A percentile compares a stretch with the other conserved stretches of the same genome.
These are phyloP conservation scores for Quercus phellos DNA, from an alignment of 331 rosid genomes.

Conservation along the genomic window DNA sequence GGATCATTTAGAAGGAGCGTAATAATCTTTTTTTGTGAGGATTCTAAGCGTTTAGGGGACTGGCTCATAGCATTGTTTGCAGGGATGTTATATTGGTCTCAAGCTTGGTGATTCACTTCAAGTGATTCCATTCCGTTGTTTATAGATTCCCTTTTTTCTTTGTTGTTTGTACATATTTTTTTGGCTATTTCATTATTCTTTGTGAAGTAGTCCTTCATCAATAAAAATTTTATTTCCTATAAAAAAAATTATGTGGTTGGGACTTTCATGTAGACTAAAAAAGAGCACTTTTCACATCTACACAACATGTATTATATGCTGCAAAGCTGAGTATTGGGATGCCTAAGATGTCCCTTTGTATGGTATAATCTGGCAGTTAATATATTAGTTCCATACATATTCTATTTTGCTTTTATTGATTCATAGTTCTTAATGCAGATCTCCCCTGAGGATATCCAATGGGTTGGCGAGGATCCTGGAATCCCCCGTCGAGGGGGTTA, in stretches of 20 bases:
- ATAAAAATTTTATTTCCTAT: too few relatives aligned
- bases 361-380: not conserved
- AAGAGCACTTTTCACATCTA: not conserved
- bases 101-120: too few relatives aligned
- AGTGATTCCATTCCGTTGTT: too few relatives aligned
- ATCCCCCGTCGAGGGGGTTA: slow-evolving; percentile 55
- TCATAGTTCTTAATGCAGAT: slow-evolving; percentile 46
- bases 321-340: not conserved
- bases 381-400: not conserved
- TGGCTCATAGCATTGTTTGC: too few relatives aligned
- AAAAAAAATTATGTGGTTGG: not conserved
- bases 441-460: slow-evolving; percentile 79
- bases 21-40: too few relatives aligned
- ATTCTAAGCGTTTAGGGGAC: too few relatives aligned
- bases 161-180: too few relatives aligned
- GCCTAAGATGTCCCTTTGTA: not conserved
- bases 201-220: too few relatives aligned
- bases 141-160: too few relatives aligned
- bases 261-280: not conserved
- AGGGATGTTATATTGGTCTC: too few relatives aligned
- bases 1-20: too few relatives aligned
- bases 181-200: too few relatives aligned
- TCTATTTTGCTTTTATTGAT: slow-evolving; percentile 23
- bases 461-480: slow-evolving; percentile 92
- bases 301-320: not conserved